Conservation (phyloP, 2,329 filamentous ascomycete species). For the Pestalotiopsis sp. region DNA sequence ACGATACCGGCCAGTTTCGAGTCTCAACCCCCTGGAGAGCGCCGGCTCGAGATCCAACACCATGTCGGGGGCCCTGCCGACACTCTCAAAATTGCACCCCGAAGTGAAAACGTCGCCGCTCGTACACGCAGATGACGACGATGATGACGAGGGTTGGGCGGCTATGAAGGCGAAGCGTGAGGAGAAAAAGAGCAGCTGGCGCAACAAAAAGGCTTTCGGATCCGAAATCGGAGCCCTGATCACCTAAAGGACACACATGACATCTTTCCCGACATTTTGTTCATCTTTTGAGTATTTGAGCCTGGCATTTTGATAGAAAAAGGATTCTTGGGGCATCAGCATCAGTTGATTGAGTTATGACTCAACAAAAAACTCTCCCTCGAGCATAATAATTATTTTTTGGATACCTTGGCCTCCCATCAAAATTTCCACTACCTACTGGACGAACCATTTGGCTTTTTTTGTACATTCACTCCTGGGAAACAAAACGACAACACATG, state of each 20-base stretch:
- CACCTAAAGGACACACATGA: conserved; percentile 30
- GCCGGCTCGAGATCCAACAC: conserved; percentile 39
- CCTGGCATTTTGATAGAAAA: neutral
- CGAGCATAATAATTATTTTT: neutral
- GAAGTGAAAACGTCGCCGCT: conserved; percentile 44
- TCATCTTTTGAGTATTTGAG: neutral
- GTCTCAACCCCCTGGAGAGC: conserved; percentile 46
- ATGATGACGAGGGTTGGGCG: conserved; percentile 71
- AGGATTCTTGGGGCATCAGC: neutral
- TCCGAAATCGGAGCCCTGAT: conserved; percentile 53
- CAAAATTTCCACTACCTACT: neutral
- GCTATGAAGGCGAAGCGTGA: conserved; percentile 72
- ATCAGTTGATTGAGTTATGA: neutral
- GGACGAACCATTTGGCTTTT: neutral
- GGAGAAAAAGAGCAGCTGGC: conserved; percentile 69
- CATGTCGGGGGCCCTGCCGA: conserved; percentile 45
- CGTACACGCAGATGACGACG: conserved; percentile 53
- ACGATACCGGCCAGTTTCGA: conserved; percentile 87
- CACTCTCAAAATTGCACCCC: conserved; percentile 39
- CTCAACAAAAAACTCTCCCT: neutral
- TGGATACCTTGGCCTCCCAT: neutral
- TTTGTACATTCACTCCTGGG: neutral
- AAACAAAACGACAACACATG: neutral
- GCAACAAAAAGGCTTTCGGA: conserved; percentile 58
- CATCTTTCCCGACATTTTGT: neutral